Evolutionary conservation across 257 asterid species (phyloP).

Genomic region (Primulina huaijiensis): DNA sequence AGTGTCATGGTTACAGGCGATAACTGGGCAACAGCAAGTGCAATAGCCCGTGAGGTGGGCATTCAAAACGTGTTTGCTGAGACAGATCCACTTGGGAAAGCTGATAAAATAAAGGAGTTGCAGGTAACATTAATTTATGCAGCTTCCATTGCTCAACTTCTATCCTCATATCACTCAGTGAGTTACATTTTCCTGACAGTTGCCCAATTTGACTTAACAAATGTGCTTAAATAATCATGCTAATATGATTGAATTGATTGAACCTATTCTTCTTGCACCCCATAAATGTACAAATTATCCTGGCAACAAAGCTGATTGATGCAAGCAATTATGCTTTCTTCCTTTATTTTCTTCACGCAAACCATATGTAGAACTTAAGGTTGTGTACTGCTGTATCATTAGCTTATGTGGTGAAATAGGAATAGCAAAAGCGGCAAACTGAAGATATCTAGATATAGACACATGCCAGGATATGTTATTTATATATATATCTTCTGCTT

Average conservation of each 20-base stretch:
- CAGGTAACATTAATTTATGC: slow-evolving; percentile 49
- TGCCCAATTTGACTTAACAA: neutral
- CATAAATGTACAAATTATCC: neutral
- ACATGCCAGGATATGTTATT: neutral
- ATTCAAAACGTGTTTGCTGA: slow-evolving; percentile 84
- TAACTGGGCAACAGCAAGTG: slow-evolving; percentile 96
- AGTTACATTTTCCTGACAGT: neutral
- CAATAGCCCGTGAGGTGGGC: slow-evolving; percentile 83
- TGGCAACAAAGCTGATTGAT: neutral
- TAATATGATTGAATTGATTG: neutral
- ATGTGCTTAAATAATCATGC: neutral
- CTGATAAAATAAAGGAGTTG: slow-evolving; percentile 87
- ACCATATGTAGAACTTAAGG: no score
- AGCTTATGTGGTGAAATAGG: neutral
- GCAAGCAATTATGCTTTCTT: neutral
- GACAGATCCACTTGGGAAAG: slow-evolving; percentile 91
- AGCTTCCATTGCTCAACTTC: neutral
- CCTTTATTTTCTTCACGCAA: neutral
- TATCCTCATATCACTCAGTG: neutral
- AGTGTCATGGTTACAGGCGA: slow-evolving; percentile 98
- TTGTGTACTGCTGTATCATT: no score
- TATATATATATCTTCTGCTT: no score
- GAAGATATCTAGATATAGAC: neutral
- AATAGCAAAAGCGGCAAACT: neutral
- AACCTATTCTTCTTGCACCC: neutral